Evolutionary conservation across 805 yeast genomes (phyloP), one percentile per base, ranked within the genome.

Genomic region (Wickerhamiella spandovensis): DNA sequence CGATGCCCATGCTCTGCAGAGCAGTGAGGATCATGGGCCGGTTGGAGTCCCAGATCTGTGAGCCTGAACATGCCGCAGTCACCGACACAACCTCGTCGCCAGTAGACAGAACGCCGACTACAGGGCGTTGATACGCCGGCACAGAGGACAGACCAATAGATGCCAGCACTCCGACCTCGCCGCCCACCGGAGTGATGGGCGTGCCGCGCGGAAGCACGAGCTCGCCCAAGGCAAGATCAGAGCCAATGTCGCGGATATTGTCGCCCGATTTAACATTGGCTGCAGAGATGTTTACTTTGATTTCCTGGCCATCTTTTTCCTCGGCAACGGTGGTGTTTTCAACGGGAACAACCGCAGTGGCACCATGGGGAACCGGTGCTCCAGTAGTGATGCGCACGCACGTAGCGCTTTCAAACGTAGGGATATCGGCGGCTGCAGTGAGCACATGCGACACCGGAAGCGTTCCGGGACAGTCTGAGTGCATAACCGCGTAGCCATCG

Each of bases 321-420:
- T 63, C 58, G 1, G 62, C 64, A 13, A 75, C 54, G 17, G 56
- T 57, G 0, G 81, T 76, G 53, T 74, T 77, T 56, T 76, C 81
- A 2, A 76, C 79, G 61, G 75, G 74, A 6, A 76, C 70, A 15
- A 76, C 77, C 0, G 79, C 77, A 35, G 72, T 71, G 0, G 78
- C 71, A 2, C 78, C 79, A n/a, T 62, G 61, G 0, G 80, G 80
- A 1, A 76, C 64, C 3, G 79, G 79, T 0, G 81, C 80, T 6
- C 81, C 81, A 0, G 80, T 76, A 1, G 80, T 76, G 23, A 76
- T 66, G 41, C 81, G 61, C 0, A 73, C 69, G 38, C 75, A 68
- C 3, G 65, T 53, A 1, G 74, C 73, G 1, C 64, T 53, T 3
- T 51, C 39, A n/a, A 69, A 46, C 10, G 43, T 24, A 0, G 65